Conservation (phyloP, 345 rosid genomes). For the Angophora floribunda region DNA sequence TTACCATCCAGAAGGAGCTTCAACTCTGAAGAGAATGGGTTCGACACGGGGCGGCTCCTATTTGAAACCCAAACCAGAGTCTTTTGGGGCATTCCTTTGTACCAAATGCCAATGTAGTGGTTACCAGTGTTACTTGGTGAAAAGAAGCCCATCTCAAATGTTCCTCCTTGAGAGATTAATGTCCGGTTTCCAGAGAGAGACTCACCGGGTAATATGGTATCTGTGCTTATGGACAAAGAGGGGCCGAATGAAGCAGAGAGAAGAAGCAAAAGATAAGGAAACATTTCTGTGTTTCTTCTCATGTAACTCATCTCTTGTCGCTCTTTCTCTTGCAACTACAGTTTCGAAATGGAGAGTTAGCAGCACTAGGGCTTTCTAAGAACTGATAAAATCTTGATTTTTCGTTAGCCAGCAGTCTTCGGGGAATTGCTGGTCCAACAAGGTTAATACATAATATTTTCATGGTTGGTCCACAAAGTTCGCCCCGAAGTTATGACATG, state of each 20-base stretch:
- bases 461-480: not conserved
- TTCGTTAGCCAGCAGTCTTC: too few species aligned
- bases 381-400: too few species aligned
- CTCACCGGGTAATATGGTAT: not conserved
- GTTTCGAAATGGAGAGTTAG: not conserved
- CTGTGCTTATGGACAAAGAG: not conserved
- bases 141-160: not conserved
- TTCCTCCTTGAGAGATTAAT: not conserved
- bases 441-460: too few species aligned
- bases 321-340: not conserved
- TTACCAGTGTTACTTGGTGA: not conserved
- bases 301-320: not conserved
- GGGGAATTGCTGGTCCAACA: too few species aligned
- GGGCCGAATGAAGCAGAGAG: not conserved
- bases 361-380: not conserved
- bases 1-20: not conserved
- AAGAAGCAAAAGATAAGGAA: not conserved
- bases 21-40: not conserved
- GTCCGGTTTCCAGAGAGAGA: not conserved
- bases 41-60: not conserved
- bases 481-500: not conserved
- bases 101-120: conserved; percentile 1
- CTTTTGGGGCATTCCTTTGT: not conserved
- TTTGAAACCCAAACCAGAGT: not conserved
- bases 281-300: not conserved